Conservation (phyloP, 768 basidiomycete genomes). For the Psilocybe subaeruginosa region DNA sequence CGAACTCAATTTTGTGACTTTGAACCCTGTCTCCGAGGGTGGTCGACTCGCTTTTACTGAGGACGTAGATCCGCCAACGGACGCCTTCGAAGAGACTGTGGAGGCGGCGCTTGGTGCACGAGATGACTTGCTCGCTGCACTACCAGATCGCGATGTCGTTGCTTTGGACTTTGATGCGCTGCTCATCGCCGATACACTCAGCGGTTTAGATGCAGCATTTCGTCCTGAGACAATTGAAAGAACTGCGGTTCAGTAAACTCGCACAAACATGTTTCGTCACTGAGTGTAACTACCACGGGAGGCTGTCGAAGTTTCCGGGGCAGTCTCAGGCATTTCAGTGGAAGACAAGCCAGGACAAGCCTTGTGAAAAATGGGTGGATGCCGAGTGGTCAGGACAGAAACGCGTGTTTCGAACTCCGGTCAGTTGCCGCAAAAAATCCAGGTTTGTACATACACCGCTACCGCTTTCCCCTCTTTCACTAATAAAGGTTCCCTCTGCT, state of each 20-base stretch:
- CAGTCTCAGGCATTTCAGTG: conserved; percentile 8
- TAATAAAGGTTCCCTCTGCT: conserved; percentile 6
- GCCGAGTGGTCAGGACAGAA: not conserved
- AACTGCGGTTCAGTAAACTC: conserved; percentile 11
- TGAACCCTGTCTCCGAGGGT: conserved; percentile 22
- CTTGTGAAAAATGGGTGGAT: conserved; percentile 13
- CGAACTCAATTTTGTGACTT: conserved; percentile 29
- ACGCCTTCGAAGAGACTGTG: conserved; percentile 21
- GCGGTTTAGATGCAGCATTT: conserved; percentile 25
- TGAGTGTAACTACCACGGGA: conserved; percentile 30
- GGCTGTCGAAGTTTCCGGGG: conserved; percentile 18
- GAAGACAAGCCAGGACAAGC: conserved; percentile 2
- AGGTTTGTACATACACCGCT: conserved; percentile 5
- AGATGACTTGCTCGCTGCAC: conserved; percentile 10
- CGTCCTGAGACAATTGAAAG: conserved; percentile 22
- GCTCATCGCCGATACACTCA: conserved; percentile 14
- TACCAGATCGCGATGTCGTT: conserved; percentile 11
- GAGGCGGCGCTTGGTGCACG: conserved; percentile 21
- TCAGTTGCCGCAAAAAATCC: conserved; percentile 15
- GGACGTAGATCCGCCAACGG: conserved; percentile 12
- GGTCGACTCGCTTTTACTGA: conserved; percentile 10
- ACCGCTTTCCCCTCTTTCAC: conserved; percentile 1
- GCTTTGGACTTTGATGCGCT: conserved; percentile 15
- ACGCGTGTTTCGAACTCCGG: conserved; percentile 23
- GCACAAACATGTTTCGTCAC: not conserved